Base-by-base conservation (phyloP, 2,329 filamentous ascomycete genomes). In the Dichotomopilus funicola region DNA sequence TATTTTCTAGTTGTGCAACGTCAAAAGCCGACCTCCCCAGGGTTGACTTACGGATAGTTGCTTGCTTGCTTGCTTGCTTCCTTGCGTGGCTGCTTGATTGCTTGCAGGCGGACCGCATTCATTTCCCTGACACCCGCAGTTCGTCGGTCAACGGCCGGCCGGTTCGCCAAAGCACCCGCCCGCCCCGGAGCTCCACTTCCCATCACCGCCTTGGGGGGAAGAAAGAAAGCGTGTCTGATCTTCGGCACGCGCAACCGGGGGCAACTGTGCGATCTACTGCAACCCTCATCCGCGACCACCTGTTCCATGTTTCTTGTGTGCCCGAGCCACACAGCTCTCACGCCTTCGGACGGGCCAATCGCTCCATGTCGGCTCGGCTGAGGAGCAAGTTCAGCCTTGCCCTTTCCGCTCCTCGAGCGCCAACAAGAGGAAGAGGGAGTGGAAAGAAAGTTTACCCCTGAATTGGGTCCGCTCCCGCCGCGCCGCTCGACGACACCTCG, bases 271-370 rank as follows among this genome's bases (percentile, higher is more conserved):
- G 53, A 59, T 56, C 55, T 51, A 49, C 57, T 57, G 55, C 55
- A 48, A 58, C 48, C 53, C 5, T 43, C 35, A n/a, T 48, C 43
- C 51, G 50, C 41, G 19, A 27, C 19, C 19, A 51, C 48, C 55
- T 49, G 57, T 58, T 55, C 59, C 57, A 61, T 61, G 59, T 51
- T 49, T 36, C 48, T 49, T 46, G 55, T 48, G 51, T 44, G 55
- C 51, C 51, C 49, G 51, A 42, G 43, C 53, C 51, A 37, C 49
- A 45, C 59, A 34, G 41, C 46, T 31, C 37, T 38, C 12, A 54
- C 50, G 46, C 46, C 46, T 49, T 46, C 33, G 31, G 53, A 58
- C 59, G 13, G 56, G 53, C 51, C 53, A 55, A 55, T 55, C 44
- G 46, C 55, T 58, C 47, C 57, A 61, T 59, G 59, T 51, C 50